Base-by-base conservation (phyloP, 1,284 basidiomycete species). In the Volvariella surrecta region DNA sequence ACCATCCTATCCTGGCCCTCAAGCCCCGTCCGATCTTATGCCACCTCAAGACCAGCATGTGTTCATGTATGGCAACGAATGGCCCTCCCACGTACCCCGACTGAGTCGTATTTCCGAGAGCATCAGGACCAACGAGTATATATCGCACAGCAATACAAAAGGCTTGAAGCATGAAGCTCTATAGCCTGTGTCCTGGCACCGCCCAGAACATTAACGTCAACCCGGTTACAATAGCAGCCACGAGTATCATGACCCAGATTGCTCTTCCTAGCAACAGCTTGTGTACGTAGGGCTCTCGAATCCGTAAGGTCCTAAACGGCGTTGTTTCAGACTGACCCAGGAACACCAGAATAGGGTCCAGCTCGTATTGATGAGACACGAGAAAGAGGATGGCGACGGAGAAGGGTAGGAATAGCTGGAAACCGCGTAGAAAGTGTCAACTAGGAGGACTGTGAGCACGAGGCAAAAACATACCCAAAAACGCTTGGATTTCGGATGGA, bases 301-400 rank as follows among this genome's bases (percentile, higher is more conserved):
- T 90, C 19, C 73, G 73, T 43, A 97, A 82, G 4, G 89, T 86
- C 44, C 88, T 80, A 78, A 98, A 97, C 2, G 94, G 93, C 10
- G 91, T 90, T 16, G 89, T 89, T 61, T 91, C 89, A 35, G 86
- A 89, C 59, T 89, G 85, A 45, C 79, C 78, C 51, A 90, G 62
- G 70, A 91, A 89, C 48, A 91, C 80, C 52, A 89, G 81, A 52
- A 97, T 69, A 2, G 95, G 95, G 61, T 97, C 94, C 44, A 98
- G 81, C 61, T 95, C 91, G 66, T 99, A 99, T 63, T 94, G 89
- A 58, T 96, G 90, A 17, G 92, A 89, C 45, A 97, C 74, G 48
- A 99, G 77, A 66, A 89, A 85, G 52, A 95, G 80, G 54, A 89
- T 71, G 41, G 94, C 90, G 52, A 98, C 63, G n/a, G 85, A 72